A percentile compares a stretch with the other conserved stretches of the same genome.
Conservation (phyloP, 2,329 filamentous ascomycete genomes). For the Pseudogymnoascus pannorum region DNA sequence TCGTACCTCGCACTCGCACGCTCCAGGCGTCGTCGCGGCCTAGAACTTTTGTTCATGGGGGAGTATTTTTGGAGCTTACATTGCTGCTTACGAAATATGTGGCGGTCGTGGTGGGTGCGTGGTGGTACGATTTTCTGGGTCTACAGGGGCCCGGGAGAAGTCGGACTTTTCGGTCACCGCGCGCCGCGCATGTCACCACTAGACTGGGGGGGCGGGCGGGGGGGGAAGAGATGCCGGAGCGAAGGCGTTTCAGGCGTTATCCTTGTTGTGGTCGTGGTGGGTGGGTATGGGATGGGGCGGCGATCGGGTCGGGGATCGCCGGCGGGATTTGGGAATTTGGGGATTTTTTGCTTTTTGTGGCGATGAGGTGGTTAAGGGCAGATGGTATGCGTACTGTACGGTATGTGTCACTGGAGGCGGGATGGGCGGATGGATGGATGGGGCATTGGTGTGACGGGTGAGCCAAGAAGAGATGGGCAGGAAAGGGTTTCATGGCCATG, state of each 20-base stretch:
- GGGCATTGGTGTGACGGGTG: not conserved
- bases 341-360: not conserved
- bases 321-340: not conserved
- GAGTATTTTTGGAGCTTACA: too few species aligned
- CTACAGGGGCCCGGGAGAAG: too few species aligned
- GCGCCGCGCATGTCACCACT: not conserved
- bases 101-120: too few species aligned
- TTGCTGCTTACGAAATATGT: too few species aligned
- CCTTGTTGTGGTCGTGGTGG: not conserved
- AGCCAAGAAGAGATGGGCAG: too few species aligned
- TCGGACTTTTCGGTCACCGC: too few species aligned
- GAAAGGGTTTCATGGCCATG: conserved; percentile 1
- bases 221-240: not conserved
- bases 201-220: not conserved
- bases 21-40: conserved; percentile 3
- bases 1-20: not conserved
- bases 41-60: not conserved
- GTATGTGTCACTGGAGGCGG: not conserved
- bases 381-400: too few species aligned
- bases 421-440: too few species aligned
- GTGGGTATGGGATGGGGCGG: not conserved
- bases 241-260: not conserved
- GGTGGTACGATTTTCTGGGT: too few species aligned
- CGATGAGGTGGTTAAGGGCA: not conserved
- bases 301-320: conserved; percentile 5